These are phyloP conservation scores for Oenanthe javanica DNA, from an alignment of 140 eudicot species.

Conservation along the genomic window DNA sequence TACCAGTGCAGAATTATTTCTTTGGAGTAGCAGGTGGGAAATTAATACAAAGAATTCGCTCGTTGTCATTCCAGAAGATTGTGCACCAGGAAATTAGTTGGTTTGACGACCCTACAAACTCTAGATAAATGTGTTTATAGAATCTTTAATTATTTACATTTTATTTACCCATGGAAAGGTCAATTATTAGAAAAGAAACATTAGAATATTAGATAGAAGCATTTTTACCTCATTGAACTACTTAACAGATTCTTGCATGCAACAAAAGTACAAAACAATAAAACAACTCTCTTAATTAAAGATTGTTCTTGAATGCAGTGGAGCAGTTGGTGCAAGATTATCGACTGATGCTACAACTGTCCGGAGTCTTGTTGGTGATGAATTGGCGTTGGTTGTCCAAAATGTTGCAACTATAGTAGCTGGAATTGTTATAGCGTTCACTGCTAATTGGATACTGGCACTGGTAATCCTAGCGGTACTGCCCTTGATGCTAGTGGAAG, in stretches of 20 bases:
- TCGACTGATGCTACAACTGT: constrained; percentile 39
- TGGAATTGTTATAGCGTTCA: constrained; percentile 30
- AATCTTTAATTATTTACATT: not conserved
- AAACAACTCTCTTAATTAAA: not conserved
- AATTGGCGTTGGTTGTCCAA: constrained; percentile 23
- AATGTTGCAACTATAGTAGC: constrained; percentile 23
- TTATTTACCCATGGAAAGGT: not conserved
- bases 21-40: constrained; percentile 65
- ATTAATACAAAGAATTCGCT: constrained; percentile 42
- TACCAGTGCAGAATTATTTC: constrained; percentile 41
- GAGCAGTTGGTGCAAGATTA: constrained; percentile 38
- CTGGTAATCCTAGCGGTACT: constrained; percentile 18
- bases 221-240: not conserved
- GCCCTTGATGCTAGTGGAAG: constrained; percentile 26
- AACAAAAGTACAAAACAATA: not conserved
- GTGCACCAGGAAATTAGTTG: constrained; percentile 60
- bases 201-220: not conserved
- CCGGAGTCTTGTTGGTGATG: constrained; percentile 33
- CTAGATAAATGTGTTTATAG: constrained; percentile 27
- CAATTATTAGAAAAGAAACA: not conserved
- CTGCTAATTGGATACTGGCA: constrained; percentile 28
- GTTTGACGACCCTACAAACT: constrained; percentile 57
- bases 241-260: not conserved
- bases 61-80: constrained; percentile 41
- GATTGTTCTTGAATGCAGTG: constrained; percentile 18